A percentile compares a stretch with the other conserved stretches of the same genome.
Conservation (phyloP, 169 alveolate species). For the Eimeria necatrix region DNA sequence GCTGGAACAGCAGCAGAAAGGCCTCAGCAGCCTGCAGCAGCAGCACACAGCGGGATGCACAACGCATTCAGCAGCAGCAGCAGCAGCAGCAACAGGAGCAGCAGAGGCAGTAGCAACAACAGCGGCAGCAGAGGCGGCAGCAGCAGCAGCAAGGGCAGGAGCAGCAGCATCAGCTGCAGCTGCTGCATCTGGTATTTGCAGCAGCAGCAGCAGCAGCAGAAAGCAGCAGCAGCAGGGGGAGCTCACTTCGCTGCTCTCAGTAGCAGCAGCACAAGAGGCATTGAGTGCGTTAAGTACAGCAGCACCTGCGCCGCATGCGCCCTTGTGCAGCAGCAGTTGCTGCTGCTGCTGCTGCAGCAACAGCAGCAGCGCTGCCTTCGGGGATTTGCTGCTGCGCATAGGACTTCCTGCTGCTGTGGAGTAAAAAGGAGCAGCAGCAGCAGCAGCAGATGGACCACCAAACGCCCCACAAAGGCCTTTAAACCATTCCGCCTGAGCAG, state of each 20-base stretch:
- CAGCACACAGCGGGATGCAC: not conserved
- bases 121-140: not conserved
- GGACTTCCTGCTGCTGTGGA: constrained; percentile 45
- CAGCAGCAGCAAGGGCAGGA: not conserved
- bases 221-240: too few relatives aligned
- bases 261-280: not conserved
- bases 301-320: constrained; percentile 34
- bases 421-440: constrained; percentile 62
- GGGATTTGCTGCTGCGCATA: not conserved
- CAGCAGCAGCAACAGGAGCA: not conserved
- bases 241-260: constrained; percentile 5
- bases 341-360: constrained; percentile 64
- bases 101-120: not conserved
- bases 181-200: not conserved
- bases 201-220: constrained; percentile 15
- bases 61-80: not conserved
- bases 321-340: constrained; percentile 12
- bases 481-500: constrained; percentile 70
- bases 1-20: constrained; percentile 21
- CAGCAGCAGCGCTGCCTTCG: constrained; percentile 19
- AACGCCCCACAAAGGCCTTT: not conserved
- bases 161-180: not conserved
- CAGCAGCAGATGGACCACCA: constrained; percentile 36
- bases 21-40: constrained; percentile 51
- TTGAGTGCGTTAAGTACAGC: constrained; percentile 41